phyloP scores from a whole-genome alignment of 177 flowering plant species.

The Vitis hybrid region DNA sequence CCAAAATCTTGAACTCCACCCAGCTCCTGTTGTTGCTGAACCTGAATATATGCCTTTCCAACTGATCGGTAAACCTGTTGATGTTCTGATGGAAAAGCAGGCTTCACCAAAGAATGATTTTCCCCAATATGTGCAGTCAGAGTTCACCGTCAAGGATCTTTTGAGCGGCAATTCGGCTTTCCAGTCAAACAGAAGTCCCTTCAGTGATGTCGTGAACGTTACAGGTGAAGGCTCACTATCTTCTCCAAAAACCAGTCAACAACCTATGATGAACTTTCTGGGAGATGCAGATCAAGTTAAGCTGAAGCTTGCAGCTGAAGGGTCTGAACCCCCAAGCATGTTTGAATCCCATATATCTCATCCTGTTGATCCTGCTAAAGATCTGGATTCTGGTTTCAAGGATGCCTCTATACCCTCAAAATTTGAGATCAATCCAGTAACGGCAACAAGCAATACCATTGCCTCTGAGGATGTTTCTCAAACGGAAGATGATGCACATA shows the following conservation, averaged over 20 bases:
- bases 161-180: slow-evolving; percentile 1
- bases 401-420: slow-evolving; percentile 11
- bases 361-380: slow-evolving; percentile 7
- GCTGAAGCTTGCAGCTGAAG: slow-evolving; percentile 10
- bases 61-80: slow-evolving; percentile 4
- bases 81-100: slow-evolving; percentile 13
- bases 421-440: slow-evolving; percentile 9
- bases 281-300: slow-evolving; percentile 11
- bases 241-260: slow-evolving; percentile 3
- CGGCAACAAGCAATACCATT: not conserved
- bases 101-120: slow-evolving; percentile 5
- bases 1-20: slow-evolving; percentile 12
- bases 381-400: slow-evolving; percentile 2
- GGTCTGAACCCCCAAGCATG: slow-evolving; percentile 8
- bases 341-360: not conserved
- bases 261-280: slow-evolving; percentile 5
- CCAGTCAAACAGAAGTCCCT: slow-evolving; percentile 1
- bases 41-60: slow-evolving; percentile 4
- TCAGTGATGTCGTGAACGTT: slow-evolving; percentile 4
- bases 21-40: slow-evolving; percentile 13
- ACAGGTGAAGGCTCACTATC: not conserved
- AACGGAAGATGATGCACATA: not conserved
- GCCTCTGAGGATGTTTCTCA: not conserved
- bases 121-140: slow-evolving; percentile 1
- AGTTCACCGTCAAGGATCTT: slow-evolving; percentile 7